phyloP scores from a whole-genome alignment of 345 rosid species.

The Pistacia atlantica region DNA sequence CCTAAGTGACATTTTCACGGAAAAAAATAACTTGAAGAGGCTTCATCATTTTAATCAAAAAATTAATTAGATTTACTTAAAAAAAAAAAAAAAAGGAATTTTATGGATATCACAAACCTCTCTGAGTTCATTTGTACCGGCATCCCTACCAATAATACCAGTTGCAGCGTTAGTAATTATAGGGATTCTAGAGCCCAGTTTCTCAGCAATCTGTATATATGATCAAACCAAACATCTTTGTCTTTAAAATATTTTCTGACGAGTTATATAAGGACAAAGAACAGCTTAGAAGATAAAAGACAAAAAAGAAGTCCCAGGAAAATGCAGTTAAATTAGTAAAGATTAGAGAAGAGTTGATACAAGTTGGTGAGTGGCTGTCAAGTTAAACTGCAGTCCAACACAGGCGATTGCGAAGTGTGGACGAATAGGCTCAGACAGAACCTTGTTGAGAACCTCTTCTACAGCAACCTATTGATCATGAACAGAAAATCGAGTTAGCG shows the following conservation, averaged over 20 bases:
- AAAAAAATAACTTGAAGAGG: background rate
- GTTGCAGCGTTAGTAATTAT: conserved; percentile 24
- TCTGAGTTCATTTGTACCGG: conserved; percentile 15
- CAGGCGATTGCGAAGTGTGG: conserved; percentile 62
- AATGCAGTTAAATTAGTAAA: too few relatives aligned
- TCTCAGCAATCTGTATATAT: conserved; percentile 15
- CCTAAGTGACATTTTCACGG: conserved; percentile 10
- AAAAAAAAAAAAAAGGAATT: background rate
- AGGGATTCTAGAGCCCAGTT: conserved; percentile 27
- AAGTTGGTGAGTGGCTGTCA: conserved; percentile 29
- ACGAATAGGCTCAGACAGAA: conserved; percentile 58
- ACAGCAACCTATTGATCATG: conserved; percentile 48
- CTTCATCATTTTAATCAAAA: background rate
- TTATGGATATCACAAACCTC: conserved; percentile 20
- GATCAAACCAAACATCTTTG: background rate
- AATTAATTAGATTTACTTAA: too few relatives aligned
- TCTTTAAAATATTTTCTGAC: background rate
- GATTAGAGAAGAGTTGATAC: conserved; percentile 10
- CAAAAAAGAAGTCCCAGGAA: background rate
- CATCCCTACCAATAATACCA: conserved; percentile 37
- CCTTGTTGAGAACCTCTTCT: conserved; percentile 62
- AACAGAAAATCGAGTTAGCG: background rate
- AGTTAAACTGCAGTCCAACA: conserved; percentile 31
- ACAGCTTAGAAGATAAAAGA: background rate
- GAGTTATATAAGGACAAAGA: background rate